Base-by-base conservation (phyloP, 768 basidiomycete genomes). In the Imleria badia region DNA sequence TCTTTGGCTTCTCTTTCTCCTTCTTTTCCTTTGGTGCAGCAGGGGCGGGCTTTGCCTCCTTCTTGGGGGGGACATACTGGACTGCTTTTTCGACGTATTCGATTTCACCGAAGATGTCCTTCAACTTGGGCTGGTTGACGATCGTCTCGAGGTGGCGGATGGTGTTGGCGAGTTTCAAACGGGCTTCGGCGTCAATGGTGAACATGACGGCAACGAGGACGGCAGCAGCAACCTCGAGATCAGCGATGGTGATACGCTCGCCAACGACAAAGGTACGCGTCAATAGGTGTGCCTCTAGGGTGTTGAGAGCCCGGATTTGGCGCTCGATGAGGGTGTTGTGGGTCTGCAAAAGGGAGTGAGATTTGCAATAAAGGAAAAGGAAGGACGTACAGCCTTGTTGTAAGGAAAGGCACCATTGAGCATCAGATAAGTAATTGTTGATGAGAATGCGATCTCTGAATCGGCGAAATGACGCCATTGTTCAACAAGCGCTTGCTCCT, bases 181-280 rank as follows among this genome's bases (percentile, higher is more conserved):
- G 87, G 44, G 76, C 66, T 39, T 80, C 61, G 17, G 86, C 82
- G 64, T 93, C 95, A 62, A 94, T 59, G 58, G 81, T 82, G 60
- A 75, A n/a, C 22, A 64, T 50, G 65, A 82, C 81, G 3, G 80
- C 79, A 57, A 77, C 77, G 60, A 78, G 77, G 57, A 93, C 68
- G 67, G 81, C 60, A 48, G 78, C 70, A 35, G 89, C 91, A 60
- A 91, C 62, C 66, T 72, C 69, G 72, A 99, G 71, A 66, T 99
- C 97, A 59, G 94, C 97, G 44, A 96, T 80, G 58, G 94, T 92
- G 79, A 98, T 89, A 66, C 96, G 91, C 70, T 99, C 92, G 60
- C 86, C 87, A 51, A 94, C 94, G 65, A 98, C 82, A 82, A 85
- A 98, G 43, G 96, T 99, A 67, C 82, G 84, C 53, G 83, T 78